Conservation (phyloP, 371 early-diverging fungal genomes). For the Lichtheimia hyalospora region DNA sequence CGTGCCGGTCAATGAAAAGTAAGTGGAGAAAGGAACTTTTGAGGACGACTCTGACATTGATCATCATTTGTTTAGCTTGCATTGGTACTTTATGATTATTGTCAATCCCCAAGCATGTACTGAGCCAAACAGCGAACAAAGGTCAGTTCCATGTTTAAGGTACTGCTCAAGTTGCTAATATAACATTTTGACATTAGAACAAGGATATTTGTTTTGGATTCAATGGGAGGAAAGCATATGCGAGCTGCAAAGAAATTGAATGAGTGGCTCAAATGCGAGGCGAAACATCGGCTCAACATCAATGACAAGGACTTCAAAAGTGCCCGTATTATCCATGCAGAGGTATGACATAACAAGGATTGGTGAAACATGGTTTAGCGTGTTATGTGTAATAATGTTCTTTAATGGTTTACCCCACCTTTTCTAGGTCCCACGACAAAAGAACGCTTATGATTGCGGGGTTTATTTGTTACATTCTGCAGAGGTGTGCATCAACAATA, state of each 20-base stretch:
- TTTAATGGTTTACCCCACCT: slow-evolving; percentile 6
- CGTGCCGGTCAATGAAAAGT: slow-evolving; percentile 71
- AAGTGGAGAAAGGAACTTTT: slow-evolving; percentile 5
- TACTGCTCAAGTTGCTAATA: too few species aligned
- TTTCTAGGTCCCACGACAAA: slow-evolving; percentile 50
- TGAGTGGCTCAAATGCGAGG: slow-evolving; percentile 37
- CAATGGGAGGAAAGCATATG: slow-evolving; percentile 48
- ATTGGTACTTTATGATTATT: slow-evolving; percentile 75
- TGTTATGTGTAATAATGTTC: too few species aligned
- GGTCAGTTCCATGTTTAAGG: too few species aligned
- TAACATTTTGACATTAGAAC: neutral
- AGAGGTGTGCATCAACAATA: slow-evolving; percentile 39
- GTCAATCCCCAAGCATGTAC: slow-evolving; percentile 42
- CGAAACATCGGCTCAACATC: slow-evolving; percentile 20
- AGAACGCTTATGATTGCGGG: slow-evolving; percentile 68
- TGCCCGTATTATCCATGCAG: slow-evolving; percentile 6
- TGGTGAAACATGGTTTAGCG: neutral
- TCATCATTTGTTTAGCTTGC: slow-evolving; percentile 30
- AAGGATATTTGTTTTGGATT: slow-evolving; percentile 36
- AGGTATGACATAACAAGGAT: slow-evolving; percentile 15
- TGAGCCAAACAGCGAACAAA: too few species aligned
- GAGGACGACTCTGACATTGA: too few species aligned
- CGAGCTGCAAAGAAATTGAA: slow-evolving; percentile 35
- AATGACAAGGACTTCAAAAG: slow-evolving; percentile 1
- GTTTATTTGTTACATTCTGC: slow-evolving; percentile 59